A percentile compares a stretch with the other conserved stretches of the same genome.
Evolutionary conservation across 2,329 filamentous ascomycete species (phyloP).

Genomic region (Tolypocladium album): DNA sequence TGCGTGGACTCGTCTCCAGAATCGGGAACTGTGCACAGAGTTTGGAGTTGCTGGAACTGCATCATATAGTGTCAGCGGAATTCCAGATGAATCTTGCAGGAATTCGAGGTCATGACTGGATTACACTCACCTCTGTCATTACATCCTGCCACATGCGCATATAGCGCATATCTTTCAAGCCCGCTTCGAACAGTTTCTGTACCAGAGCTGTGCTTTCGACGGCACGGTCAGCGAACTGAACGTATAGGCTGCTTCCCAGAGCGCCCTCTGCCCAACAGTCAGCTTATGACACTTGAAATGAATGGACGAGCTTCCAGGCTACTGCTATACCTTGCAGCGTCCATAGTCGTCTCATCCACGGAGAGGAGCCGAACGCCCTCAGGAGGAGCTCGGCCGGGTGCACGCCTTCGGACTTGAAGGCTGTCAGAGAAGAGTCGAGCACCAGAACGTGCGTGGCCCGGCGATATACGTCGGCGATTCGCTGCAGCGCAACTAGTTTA

Average conservation of each 20-base stretch:
- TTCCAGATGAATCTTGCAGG: no score
- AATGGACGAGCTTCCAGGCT: neutral
- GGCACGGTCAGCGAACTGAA: slow-evolving; percentile 21
- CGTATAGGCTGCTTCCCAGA: slow-evolving; percentile 16
- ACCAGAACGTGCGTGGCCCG: slow-evolving; percentile 20
- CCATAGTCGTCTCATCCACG: slow-evolving; percentile 28
- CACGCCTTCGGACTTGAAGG: slow-evolving; percentile 6
- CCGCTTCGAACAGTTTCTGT: slow-evolving; percentile 4
- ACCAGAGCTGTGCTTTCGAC: slow-evolving; percentile 6
- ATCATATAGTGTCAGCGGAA: neutral
- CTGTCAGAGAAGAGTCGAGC: slow-evolving; percentile 19
- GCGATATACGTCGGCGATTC: slow-evolving; percentile 22
- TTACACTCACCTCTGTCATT: slow-evolving; percentile 6
- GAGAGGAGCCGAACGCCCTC: slow-evolving; percentile 18
- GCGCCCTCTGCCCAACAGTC: slow-evolving; percentile 16
- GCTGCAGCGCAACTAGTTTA: slow-evolving; percentile 17
- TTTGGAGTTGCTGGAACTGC: slow-evolving; percentile 9
- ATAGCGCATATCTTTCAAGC: slow-evolving; percentile 4
- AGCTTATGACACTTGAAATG: neutral
- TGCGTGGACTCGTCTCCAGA: neutral
- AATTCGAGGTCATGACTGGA: no score
- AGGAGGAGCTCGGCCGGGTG: slow-evolving; percentile 15
- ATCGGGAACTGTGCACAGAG: neutral
- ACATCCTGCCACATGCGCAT: slow-evolving; percentile 12
- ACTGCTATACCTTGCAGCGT: slow-evolving; percentile 19